Conservation (phyloP, 768 basidiomycete genomes). For the Auricularia cornea region DNA sequence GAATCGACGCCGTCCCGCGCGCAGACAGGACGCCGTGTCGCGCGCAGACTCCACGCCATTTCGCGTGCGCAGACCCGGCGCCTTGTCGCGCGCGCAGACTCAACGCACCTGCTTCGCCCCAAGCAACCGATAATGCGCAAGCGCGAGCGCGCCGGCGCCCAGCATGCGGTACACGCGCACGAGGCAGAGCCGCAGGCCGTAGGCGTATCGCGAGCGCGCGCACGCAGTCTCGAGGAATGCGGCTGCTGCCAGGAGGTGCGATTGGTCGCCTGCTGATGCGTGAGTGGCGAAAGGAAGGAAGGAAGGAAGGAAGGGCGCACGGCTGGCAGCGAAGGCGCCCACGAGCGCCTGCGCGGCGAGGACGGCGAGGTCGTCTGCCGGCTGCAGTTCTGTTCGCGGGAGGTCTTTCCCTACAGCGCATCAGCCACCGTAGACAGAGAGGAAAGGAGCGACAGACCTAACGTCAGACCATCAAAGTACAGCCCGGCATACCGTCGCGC, state of each 20-base stretch:
- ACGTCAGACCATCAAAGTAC: slow-evolving; percentile 58
- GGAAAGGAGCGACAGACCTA: slow-evolving; percentile 31
- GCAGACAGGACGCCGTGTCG: too few relatives aligned
- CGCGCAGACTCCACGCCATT: too few relatives aligned
- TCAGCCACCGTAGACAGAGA: neutral
- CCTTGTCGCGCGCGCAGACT: too few relatives aligned
- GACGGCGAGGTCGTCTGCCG: slow-evolving; percentile 76
- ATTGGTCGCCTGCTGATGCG: slow-evolving; percentile 36
- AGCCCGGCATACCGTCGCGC: slow-evolving; percentile 45
- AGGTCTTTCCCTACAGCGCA: slow-evolving; percentile 38
- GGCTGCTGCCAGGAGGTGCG: slow-evolving; percentile 55
- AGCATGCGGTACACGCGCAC: slow-evolving; percentile 77
- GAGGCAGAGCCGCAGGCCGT: slow-evolving; percentile 66
- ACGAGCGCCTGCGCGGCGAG: slow-evolving; percentile 64
- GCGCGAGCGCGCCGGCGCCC: slow-evolving; percentile 60
- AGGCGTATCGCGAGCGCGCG: slow-evolving; percentile 67
- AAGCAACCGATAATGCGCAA: slow-evolving; percentile 73
- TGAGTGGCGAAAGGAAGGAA: neutral
- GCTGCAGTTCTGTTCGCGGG: slow-evolving; percentile 72
- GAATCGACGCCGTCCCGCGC: too few relatives aligned
- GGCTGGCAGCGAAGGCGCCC: slow-evolving; percentile 41
- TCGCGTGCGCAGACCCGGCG: too few relatives aligned
- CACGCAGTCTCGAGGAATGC: slow-evolving; percentile 65
- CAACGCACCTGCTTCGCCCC: slow-evolving; percentile 56
- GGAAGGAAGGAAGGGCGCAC: slow-evolving; percentile 15